A percentile compares a stretch with the other conserved stretches of the same genome.
Conservation (phyloP, 2,329 filamentous ascomycete genomes). For the Camptophora hylomeconis region DNA sequence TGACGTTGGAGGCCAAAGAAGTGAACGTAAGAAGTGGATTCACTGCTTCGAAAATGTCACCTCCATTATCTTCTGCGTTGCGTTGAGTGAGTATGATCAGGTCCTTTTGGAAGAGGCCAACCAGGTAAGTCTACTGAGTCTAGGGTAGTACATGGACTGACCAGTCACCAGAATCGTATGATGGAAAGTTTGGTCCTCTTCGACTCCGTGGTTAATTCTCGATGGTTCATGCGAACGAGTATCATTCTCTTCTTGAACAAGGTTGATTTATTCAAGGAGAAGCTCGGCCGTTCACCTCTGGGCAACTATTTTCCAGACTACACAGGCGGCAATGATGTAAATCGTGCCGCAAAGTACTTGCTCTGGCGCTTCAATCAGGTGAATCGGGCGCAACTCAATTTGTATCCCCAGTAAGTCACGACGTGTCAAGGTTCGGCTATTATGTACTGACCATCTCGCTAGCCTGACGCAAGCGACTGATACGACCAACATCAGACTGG, state of each 20-base stretch:
- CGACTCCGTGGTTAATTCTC: slow-evolving; percentile 94
- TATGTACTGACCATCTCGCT: slow-evolving; percentile 10
- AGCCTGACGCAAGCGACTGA: slow-evolving; percentile 98
- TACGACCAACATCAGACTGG: slow-evolving; percentile 92
- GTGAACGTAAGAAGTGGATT: slow-evolving; percentile 99
- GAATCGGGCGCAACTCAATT: slow-evolving; percentile 85
- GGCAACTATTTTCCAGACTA: slow-evolving; percentile 97
- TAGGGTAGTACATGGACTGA: slow-evolving; percentile 16
- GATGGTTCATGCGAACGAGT: slow-evolving; percentile 98
- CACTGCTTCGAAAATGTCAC: slow-evolving; percentile 99
- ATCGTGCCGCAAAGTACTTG: slow-evolving; percentile 93
- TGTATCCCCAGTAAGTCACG: slow-evolving; percentile 83
- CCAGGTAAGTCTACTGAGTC: slow-evolving; percentile 50
- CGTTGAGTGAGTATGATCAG: slow-evolving; percentile 95
- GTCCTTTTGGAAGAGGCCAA: slow-evolving; percentile 93
- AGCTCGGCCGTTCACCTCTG: slow-evolving; percentile 75
- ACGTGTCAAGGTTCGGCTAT: background rate
- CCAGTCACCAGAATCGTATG: slow-evolving; percentile 71
- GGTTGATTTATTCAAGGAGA: slow-evolving; percentile 94
- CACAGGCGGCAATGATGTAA: slow-evolving; percentile 92
- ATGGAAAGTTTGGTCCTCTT: slow-evolving; percentile 96
- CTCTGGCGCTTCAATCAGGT: slow-evolving; percentile 99
- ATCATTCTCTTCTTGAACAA: slow-evolving; percentile 99
- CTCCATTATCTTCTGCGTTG: slow-evolving; percentile 98
- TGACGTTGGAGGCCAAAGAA: slow-evolving; percentile 91